These are phyloP conservation scores for Aspergillus pseudoviridinutans DNA, from an alignment of 2,329 filamentous ascomycete genomes.

Conservation along the genomic window DNA sequence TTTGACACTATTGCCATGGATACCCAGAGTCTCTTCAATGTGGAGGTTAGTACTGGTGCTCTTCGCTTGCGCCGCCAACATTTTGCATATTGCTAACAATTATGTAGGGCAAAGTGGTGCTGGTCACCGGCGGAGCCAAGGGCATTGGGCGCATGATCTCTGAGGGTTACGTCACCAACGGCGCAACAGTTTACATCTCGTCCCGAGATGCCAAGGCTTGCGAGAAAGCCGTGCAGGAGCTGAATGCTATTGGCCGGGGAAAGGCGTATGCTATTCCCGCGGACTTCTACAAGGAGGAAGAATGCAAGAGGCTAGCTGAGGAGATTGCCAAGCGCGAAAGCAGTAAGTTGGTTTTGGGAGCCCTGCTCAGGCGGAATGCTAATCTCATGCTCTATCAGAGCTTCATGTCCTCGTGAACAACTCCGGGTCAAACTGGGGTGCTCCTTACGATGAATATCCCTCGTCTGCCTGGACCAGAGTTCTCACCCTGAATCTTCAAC, in stretches of 20 bases:
- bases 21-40: slow-evolving; percentile 52
- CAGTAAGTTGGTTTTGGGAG: slow-evolving; percentile 50
- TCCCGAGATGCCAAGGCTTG: slow-evolving; percentile 50
- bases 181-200: slow-evolving; percentile 52
- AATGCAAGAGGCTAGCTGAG: slow-evolving; percentile 46
- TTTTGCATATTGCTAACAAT: slow-evolving; percentile 41
- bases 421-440: slow-evolving; percentile 53
- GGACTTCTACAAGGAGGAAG: slow-evolving; percentile 51
- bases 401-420: slow-evolving; percentile 50
- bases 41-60: slow-evolving; percentile 48
- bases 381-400: slow-evolving; percentile 29
- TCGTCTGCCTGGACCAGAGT: slow-evolving; percentile 57
- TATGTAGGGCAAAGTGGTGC: slow-evolving; percentile 42
- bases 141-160: slow-evolving; percentile 54
- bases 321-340: slow-evolving; percentile 45
- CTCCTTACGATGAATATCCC: slow-evolving; percentile 55
- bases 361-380: background rate
- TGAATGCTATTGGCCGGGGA: slow-evolving; percentile 51
- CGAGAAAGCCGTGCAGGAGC: slow-evolving; percentile 43
- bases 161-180: slow-evolving; percentile 51
- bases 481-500: slow-evolving; percentile 53
- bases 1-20: slow-evolving; percentile 45
- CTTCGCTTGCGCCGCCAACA: slow-evolving; percentile 51
- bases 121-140: slow-evolving; percentile 50
- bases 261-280: slow-evolving; percentile 50